Percentiles rank a stretch among this genome's conserved stretches.
Evolutionary conservation across 352 stramenopile genomes (phyloP).

Genomic region (Phytophthora syringae): DNA sequence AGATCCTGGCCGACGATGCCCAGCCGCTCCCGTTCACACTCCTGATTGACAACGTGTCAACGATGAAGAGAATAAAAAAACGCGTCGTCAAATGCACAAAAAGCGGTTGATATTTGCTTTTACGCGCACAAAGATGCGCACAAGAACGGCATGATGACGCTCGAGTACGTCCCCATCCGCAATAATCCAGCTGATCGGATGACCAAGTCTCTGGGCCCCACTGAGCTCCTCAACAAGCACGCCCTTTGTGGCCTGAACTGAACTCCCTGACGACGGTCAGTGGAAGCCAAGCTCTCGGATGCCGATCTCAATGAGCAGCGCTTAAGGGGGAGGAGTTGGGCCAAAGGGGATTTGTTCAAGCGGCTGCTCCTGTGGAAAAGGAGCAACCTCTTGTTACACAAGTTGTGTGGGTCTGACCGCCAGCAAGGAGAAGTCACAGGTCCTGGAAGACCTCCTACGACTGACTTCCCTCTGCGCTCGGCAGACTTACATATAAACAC

Average conservation of each 20-base stretch:
- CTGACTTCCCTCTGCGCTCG: no score
- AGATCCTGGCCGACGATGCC: neutral
- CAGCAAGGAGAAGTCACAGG: no score
- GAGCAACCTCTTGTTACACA: no score
- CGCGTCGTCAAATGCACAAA: slow-evolving; percentile 3
- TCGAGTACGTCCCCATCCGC: slow-evolving; percentile 21
- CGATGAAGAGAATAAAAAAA: slow-evolving; percentile 17
- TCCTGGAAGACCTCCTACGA: no score
- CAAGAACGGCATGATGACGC: slow-evolving; percentile 8
- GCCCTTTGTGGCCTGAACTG: neutral
- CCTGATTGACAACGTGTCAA: slow-evolving; percentile 9
- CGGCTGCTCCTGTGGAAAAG: no score
- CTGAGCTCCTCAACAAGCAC: slow-evolving; percentile 10
- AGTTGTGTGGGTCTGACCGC: no score
- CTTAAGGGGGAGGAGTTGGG: no score
- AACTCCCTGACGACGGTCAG: no score
- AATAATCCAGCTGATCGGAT: slow-evolving; percentile 20
- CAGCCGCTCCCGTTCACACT: neutral
- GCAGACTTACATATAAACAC: no score
- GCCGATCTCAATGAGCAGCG: no score
- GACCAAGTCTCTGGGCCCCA: slow-evolving; percentile 18
- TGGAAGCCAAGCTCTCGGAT: no score
- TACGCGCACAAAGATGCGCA: slow-evolving; percentile 17
- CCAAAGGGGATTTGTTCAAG: no score
- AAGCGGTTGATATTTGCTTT: slow-evolving; percentile 28